phyloP scores from a whole-genome alignment of 2,329 filamentous ascomycete species.

The Colletotrichum noveboracense region DNA sequence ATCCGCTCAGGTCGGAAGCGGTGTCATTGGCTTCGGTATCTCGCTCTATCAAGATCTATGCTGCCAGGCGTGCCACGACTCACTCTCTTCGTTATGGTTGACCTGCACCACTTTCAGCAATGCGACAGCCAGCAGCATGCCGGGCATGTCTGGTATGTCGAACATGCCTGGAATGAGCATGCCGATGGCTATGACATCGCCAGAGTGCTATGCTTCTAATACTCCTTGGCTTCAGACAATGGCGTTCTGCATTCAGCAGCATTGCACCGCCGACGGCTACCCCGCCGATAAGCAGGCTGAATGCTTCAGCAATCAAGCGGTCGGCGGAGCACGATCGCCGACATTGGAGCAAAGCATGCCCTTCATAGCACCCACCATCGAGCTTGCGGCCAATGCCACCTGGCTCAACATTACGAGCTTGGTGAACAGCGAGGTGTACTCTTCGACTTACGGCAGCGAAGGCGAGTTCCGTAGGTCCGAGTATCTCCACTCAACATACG shows the following conservation, averaged over 20 bases:
- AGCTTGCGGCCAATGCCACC: background rate
- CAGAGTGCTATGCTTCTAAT: constrained; percentile 34
- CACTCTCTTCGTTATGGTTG: background rate
- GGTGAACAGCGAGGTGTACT: background rate
- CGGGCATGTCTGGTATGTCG: background rate
- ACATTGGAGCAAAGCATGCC: constrained; percentile 28
- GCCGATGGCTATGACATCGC: constrained; percentile 12
- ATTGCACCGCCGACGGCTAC: constrained; percentile 28
- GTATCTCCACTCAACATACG: background rate
- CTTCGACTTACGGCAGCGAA: background rate
- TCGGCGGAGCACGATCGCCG: background rate
- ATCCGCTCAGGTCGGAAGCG: background rate
- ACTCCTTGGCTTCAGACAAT: constrained; percentile 34
- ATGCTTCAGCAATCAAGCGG: background rate
- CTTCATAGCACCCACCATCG: background rate
- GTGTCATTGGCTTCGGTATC: constrained; percentile 8
- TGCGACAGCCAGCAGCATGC: background rate
- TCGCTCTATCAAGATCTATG: background rate
- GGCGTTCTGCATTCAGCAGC: constrained; percentile 37
- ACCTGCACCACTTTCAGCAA: background rate
- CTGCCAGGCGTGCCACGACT: constrained; percentile 6
- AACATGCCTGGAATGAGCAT: constrained; percentile 16
- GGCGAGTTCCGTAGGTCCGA: constrained; percentile 1
- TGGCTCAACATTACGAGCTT: background rate
- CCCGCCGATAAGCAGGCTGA: constrained; percentile 13